Evolutionary conservation across 768 basidiomycete species (phyloP).

Genomic region (Cubamyces sp.): DNA sequence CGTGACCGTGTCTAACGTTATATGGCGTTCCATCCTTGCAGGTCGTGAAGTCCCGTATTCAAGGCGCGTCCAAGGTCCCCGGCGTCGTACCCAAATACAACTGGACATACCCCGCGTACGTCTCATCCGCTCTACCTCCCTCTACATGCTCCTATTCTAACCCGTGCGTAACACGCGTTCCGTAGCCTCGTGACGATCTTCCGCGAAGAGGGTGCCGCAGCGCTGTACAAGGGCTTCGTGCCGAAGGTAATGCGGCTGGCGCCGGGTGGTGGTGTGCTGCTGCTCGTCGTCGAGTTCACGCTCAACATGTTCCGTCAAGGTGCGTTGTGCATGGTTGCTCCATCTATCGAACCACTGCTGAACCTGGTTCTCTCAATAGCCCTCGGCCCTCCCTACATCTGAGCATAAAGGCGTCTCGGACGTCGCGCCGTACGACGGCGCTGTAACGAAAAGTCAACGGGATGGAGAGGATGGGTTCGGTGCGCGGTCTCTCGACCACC

Average conservation of each 20-base stretch:
- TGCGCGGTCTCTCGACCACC: neutral
- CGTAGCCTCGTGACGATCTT: conserved; percentile 69
- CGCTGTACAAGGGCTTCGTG: conserved; percentile 93
- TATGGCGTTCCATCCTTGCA: conserved; percentile 35
- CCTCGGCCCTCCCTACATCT: conserved; percentile 35
- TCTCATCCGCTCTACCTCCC: conserved; percentile 2
- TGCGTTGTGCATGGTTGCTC: conserved; percentile 32
- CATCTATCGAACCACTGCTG: neutral
- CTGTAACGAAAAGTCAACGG: neutral
- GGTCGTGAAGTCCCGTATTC: conserved; percentile 97
- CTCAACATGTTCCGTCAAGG: conserved; percentile 76
- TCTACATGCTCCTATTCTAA: neutral
- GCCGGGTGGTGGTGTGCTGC: conserved; percentile 91
- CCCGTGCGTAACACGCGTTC: neutral
- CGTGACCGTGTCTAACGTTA: neutral
- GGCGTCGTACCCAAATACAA: conserved; percentile 87
- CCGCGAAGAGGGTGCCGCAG: conserved; percentile 83
- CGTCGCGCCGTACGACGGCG: neutral
- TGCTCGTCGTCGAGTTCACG: conserved; percentile 92
- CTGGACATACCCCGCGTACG: conserved; percentile 90
- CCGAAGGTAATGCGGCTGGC: conserved; percentile 96
- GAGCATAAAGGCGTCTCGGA: neutral
- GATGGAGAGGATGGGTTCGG: neutral
- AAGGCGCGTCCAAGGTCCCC: conserved; percentile 65
- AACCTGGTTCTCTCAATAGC: conserved; percentile 11